A percentile compares a stretch with the other conserved stretches of the same genome.
Evolutionary conservation across 108 stramenopile species (phyloP).

Genomic region (Skeletonema marinoi): DNA sequence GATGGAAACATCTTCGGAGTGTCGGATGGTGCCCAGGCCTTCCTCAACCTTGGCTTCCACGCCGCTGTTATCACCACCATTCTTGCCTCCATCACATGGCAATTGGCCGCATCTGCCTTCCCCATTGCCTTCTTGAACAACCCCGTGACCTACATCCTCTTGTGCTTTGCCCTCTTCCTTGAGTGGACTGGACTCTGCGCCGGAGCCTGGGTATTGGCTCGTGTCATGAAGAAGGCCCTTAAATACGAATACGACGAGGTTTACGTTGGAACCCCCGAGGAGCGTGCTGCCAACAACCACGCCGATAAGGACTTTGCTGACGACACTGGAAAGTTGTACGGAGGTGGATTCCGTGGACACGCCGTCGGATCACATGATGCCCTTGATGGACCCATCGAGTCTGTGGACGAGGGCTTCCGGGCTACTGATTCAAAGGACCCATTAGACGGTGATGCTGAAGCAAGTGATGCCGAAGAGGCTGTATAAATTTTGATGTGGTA

Average conservation of each 20-base stretch:
- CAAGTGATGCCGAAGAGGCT: too few species aligned
- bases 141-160: constrained; percentile 60
- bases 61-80: constrained; percentile 84
- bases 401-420: constrained; percentile 3
- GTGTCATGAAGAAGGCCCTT: constrained; percentile 47
- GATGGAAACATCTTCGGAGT: too few species aligned
- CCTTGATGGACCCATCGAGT: constrained; percentile 29
- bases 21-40: too few species aligned
- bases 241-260: constrained; percentile 71
- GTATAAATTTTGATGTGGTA: too few species aligned
- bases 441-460: too few species aligned
- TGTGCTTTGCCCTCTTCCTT: constrained; percentile 51
- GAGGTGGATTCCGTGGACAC: constrained; percentile 40
- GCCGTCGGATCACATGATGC: constrained; percentile 35
- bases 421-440: constrained; percentile 17
- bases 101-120: constrained; percentile 71
- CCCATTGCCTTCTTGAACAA: constrained; percentile 72
- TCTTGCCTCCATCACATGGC: constrained; percentile 75
- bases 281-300: constrained; percentile 55
- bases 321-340: constrained; percentile 24
- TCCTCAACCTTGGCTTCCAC: constrained; percentile 75
- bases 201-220: constrained; percentile 68
- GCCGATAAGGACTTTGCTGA: constrained; percentile 26
- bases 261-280: constrained; percentile 73
- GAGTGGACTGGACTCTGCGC: constrained; percentile 67